Percentiles rank a stretch among this genome's conserved stretches.
Evolutionary conservation across 176 grass and related monocot genomes (phyloP).

Genomic region (Sorghum bicolor): DNA sequence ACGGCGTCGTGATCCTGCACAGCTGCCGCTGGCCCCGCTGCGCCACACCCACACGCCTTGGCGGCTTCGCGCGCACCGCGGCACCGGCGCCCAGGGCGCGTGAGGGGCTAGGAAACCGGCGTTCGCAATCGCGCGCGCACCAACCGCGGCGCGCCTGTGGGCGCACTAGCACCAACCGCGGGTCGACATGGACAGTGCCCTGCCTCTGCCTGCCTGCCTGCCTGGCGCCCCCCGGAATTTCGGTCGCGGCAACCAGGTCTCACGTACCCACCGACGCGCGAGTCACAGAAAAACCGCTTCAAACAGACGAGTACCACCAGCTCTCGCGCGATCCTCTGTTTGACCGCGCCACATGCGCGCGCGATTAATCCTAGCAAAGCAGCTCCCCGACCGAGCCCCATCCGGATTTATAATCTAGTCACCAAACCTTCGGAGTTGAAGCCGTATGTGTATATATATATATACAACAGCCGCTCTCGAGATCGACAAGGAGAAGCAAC

Average conservation of each 20-base stretch:
- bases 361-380: not conserved
- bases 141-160: not conserved
- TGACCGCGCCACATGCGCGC: constrained; percentile 38
- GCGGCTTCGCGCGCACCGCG: not conserved
- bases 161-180: not conserved
- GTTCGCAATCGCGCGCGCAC: not conserved
- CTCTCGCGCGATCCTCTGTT: constrained; percentile 2
- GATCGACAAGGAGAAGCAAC: not conserved
- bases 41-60: not conserved
- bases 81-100: not conserved
- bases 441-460: constrained; percentile 15
- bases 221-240: not conserved
- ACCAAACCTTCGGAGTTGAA: not conserved
- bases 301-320: not conserved
- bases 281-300: constrained; percentile 15
- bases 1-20: not conserved
- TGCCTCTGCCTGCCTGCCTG: not conserved
- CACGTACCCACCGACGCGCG: not conserved
- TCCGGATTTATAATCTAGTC: not conserved
- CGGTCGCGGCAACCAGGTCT: not conserved
- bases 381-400: not conserved
- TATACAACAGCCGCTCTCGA: not conserved
- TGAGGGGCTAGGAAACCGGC: not conserved
- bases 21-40: too few species aligned
- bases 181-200: not conserved